Percentiles rank a stretch among this genome's conserved stretches.
phyloP scores from a whole-genome alignment of 768 basidiomycete species.

The Cantharellus anzutake region DNA sequence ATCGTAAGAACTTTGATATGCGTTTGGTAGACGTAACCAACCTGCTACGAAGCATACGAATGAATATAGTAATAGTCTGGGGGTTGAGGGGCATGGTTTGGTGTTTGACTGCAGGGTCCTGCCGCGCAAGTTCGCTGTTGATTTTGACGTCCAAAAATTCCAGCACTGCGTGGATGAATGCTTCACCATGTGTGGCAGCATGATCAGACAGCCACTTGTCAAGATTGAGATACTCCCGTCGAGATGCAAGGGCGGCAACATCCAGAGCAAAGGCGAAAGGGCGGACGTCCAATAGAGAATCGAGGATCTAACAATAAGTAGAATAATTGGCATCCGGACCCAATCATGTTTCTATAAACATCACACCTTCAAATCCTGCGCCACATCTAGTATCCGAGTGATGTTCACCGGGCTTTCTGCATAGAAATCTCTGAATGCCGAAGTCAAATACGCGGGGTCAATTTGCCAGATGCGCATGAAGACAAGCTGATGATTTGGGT shows the following conservation, averaged over 20 bases:
- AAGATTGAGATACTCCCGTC: slow-evolving; percentile 83
- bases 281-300: slow-evolving; percentile 75
- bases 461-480: slow-evolving; percentile 95
- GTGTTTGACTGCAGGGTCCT: slow-evolving; percentile 53
- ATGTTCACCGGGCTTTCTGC: slow-evolving; percentile 84
- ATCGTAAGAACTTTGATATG: not conserved
- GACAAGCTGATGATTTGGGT: slow-evolving; percentile 89
- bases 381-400: slow-evolving; percentile 84
- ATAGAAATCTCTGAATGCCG: slow-evolving; percentile 83
- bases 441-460: slow-evolving; percentile 65
- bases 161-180: slow-evolving; percentile 75
- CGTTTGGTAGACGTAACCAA: slow-evolving; percentile 20
- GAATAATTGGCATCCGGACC: not conserved
- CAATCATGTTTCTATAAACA: not conserved
- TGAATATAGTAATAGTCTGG: slow-evolving; percentile 78
- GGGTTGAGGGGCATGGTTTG: slow-evolving; percentile 78
- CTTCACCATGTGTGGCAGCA: slow-evolving; percentile 58
- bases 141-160: slow-evolving; percentile 86
- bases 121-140: slow-evolving; percentile 68
- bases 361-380: slow-evolving; percentile 79
- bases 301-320: slow-evolving; percentile 44
- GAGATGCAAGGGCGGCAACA: slow-evolving; percentile 82
- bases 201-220: slow-evolving; percentile 94
- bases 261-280: slow-evolving; percentile 85
- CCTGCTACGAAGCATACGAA: slow-evolving; percentile 75